Percentiles rank a stretch among this genome's conserved stretches.
These are phyloP conservation scores for Penicillium fimorum DNA, from an alignment of 495 filamentous ascomycete genomes.

Conservation along the genomic window DNA sequence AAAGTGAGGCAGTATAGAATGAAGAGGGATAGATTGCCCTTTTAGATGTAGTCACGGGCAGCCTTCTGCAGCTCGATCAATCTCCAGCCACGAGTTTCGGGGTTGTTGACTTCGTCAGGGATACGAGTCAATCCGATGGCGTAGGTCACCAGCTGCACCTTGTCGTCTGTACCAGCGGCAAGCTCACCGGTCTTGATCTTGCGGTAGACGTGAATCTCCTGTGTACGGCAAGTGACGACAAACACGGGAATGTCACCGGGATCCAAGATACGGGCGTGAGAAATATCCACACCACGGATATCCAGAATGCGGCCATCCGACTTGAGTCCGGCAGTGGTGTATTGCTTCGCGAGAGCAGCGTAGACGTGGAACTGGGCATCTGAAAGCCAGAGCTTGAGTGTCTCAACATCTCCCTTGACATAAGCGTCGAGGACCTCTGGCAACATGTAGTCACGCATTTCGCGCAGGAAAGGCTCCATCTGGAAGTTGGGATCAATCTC, in stretches of 20 bases:
- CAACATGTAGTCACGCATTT: slow-evolving; percentile 96
- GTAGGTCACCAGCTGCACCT: slow-evolving; percentile 95
- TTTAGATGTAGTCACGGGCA: slow-evolving; percentile 88
- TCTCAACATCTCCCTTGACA: slow-evolving; percentile 91
- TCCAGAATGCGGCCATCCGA: slow-evolving; percentile 94
- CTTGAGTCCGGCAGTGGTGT: slow-evolving; percentile 85
- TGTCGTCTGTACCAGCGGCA: slow-evolving; percentile 98
- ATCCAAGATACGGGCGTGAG: slow-evolving; percentile 87
- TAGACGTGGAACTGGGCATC: slow-evolving; percentile 95
- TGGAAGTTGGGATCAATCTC: slow-evolving; percentile 95
- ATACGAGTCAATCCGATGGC: slow-evolving; percentile 93
- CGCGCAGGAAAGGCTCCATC: slow-evolving; percentile 86
- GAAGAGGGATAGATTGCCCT: not conserved
- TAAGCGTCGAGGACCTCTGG: slow-evolving; percentile 98
- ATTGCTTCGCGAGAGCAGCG: slow-evolving; percentile 89
- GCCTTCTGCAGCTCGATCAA: slow-evolving; percentile 99
- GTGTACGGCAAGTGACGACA: slow-evolving; percentile 92
- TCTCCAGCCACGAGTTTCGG: slow-evolving; percentile 93
- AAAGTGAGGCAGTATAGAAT: not conserved
- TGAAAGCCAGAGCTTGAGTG: slow-evolving; percentile 88
- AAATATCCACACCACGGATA: slow-evolving; percentile 88
- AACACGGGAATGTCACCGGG: slow-evolving; percentile 97
- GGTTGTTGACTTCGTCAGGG: slow-evolving; percentile 93
- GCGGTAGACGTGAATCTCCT: slow-evolving; percentile 95
- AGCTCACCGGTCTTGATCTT: slow-evolving; percentile 86